Base-by-base conservation (phyloP, 169 alveolate species). In the Eimeria falciformis region DNA sequence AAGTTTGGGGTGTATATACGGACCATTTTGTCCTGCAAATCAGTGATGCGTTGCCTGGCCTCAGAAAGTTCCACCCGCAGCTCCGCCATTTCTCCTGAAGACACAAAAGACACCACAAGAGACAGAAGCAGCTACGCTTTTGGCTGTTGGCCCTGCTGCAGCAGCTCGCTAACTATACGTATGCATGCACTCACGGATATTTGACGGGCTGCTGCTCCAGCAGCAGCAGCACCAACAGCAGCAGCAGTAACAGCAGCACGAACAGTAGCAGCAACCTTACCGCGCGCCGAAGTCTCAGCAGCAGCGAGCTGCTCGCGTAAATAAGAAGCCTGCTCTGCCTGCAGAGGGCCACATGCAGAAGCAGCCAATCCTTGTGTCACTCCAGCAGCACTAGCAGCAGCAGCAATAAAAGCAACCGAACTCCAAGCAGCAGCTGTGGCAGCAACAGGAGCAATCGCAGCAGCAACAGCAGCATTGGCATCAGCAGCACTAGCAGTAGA, bases 181-280 rank as follows among this genome's bases (percentile, higher is more conserved):
- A n/a, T n/a, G n/a, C n/a, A n/a, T n/a, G n/a, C n/a, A n/a, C n/a
- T n/a, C n/a, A n/a, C n/a, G n/a, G n/a, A n/a, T n/a, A n/a, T n/a
- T n/a, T 50, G 14, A 50, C n/a, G 62, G 62, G 83, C 62, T 43
- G 29, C 29, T 5, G 29, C 83, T 71, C 62, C 83, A 71, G 78
- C 78, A 66, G 45, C 29, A 66, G 78, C 78, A 66, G 78, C 78
- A 66, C 50, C 78, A 66, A 25, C 29, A 66, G 78, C 78, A 66
- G 78, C 73, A 14, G 37, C 73, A 62, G 73, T 9, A 7, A 11
- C 62, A n/a, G n/a, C 73, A 14, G 37, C 73, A 62, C 37, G 73
- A 14, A 50, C 62, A 23, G 45, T 18, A 66, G 78, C 78, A 66
- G 37, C 46, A 7, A 66, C 2, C 46, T 4, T 5, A 18, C 12